These are phyloP conservation scores for Chalciporus piperatus DNA, from an alignment of 768 basidiomycete species.

Conservation along the genomic window DNA sequence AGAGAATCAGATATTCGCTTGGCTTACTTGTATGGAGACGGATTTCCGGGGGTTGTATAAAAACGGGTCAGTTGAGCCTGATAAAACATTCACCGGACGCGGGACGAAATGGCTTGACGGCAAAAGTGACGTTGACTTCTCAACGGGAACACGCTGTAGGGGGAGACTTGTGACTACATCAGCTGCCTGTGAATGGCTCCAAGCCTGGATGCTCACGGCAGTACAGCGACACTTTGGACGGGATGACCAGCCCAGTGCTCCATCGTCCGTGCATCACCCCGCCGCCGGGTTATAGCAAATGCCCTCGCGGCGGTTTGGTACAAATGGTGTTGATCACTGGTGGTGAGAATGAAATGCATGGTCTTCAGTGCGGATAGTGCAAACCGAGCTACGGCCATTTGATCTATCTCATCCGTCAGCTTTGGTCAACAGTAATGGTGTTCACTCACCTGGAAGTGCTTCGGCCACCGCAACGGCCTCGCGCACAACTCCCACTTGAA, in stretches of 20 bases:
- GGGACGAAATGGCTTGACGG: constrained; percentile 38
- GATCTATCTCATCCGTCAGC: constrained; percentile 50
- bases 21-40: constrained; percentile 52
- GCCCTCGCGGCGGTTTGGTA: constrained; percentile 72
- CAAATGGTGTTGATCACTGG: constrained; percentile 78
- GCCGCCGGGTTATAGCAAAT: constrained; percentile 66
- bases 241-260: constrained; percentile 89
- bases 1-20: neutral
- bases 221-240: constrained; percentile 72
- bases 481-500: constrained; percentile 90
- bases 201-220: constrained; percentile 52
- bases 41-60: constrained; percentile 86
- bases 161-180: constrained; percentile 52
- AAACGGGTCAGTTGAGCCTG: constrained; percentile 75
- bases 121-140: constrained; percentile 64
- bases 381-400: constrained; percentile 81
- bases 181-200: neutral
- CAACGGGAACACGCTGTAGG: constrained; percentile 64
- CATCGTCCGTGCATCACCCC: constrained; percentile 68
- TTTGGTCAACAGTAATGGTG: neutral
- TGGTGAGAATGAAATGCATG: constrained; percentile 63
- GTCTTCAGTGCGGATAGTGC: constrained; percentile 83
- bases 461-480: constrained; percentile 92
- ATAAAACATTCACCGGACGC: constrained; percentile 43
- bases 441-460: constrained; percentile 74